These are phyloP conservation scores for Fagopyrum tataricum DNA, from an alignment of 148 eudicot genomes.

Conservation along the genomic window DNA sequence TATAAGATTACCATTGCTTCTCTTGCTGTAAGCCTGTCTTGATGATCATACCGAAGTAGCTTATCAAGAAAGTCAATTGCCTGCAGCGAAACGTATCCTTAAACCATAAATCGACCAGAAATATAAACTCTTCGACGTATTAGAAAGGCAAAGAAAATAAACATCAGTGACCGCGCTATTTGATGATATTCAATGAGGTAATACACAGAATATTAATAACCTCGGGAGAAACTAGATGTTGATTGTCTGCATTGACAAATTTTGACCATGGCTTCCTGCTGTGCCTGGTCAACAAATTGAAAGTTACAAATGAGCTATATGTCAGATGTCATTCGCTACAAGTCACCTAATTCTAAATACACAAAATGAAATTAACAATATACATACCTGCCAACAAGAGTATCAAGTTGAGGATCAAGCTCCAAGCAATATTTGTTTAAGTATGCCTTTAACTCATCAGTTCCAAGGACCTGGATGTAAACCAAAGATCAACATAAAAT, in stretches of 20 bases:
- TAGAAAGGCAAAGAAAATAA: not conserved
- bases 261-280: constrained; percentile 96
- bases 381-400: constrained; percentile 72
- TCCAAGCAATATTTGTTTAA: constrained; percentile 59
- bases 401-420: constrained; percentile 73
- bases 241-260: constrained; percentile 83
- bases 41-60: constrained; percentile 97
- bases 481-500: not conserved
- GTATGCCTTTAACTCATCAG: constrained; percentile 78
- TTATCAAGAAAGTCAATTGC: constrained; percentile 93
- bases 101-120: not conserved
- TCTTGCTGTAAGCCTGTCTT: constrained; percentile 89
- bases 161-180: not conserved
- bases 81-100: constrained; percentile 25
- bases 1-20: constrained; percentile 79
- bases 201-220: constrained; percentile 21
- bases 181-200: not conserved
- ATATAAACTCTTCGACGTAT: not conserved
- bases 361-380: not conserved
- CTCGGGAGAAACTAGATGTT: constrained; percentile 93
- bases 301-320: not conserved
- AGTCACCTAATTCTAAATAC: not conserved
- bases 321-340: not conserved
- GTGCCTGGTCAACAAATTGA: constrained; percentile 43
- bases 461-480: constrained; percentile 61